A percentile compares a stretch with the other conserved stretches of the same genome.
Evolutionary conservation across 2,329 filamentous ascomycete genomes (phyloP).

Genomic region (Fusarium sp.): DNA sequence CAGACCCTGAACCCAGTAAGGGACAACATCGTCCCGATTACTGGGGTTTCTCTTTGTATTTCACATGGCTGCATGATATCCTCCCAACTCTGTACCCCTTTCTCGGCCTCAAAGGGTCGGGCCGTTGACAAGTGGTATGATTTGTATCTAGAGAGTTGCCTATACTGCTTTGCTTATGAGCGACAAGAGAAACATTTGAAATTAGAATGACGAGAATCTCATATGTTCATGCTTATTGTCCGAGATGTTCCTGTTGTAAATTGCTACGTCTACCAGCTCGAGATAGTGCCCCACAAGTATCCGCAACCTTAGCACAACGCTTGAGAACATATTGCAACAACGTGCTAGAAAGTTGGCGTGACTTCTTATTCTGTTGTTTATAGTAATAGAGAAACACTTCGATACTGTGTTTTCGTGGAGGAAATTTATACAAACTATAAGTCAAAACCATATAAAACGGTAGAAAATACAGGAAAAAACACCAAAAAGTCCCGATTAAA

Average conservation of each 20-base stretch:
- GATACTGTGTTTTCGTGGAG: neutral
- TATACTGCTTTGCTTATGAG: neutral
- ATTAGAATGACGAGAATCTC: neutral
- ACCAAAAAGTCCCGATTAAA: neutral
- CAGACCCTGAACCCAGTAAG: constrained; percentile 9
- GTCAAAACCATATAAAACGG: neutral
- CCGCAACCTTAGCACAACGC: neutral
- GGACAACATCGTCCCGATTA: constrained; percentile 6
- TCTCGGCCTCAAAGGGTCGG: constrained; percentile 23
- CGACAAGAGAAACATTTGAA: neutral
- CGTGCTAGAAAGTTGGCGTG: neutral
- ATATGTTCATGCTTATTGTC: neutral
- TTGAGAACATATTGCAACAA: constrained; percentile 1
- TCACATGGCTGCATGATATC: constrained; percentile 20
- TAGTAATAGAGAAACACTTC: neutral
- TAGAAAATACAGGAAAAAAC: neutral
- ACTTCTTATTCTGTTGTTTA: neutral
- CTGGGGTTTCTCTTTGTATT: neutral
- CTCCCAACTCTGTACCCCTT: constrained; percentile 13
- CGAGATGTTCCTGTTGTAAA: neutral
- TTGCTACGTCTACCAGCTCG: neutral
- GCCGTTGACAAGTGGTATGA: constrained; percentile 27
- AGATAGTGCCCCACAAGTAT: constrained; percentile 5
- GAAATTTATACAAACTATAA: neutral
- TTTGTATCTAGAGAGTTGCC: neutral